Evolutionary conservation across 257 asterid species (phyloP), one percentile per base, ranked within the genome.

Genomic region (Anisodus acutangulus): DNA sequence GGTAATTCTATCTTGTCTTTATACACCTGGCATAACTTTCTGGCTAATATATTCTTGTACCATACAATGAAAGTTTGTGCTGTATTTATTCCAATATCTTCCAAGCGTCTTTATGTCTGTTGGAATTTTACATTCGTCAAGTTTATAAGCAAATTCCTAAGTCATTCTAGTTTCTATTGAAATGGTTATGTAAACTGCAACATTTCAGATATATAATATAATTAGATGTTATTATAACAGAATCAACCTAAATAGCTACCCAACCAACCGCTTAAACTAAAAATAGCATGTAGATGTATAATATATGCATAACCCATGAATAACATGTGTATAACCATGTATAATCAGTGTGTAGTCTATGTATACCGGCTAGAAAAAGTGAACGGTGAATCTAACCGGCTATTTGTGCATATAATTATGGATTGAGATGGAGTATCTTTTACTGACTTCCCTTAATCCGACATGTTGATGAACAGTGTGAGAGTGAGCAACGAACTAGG

Each of bases 401-500:
- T 41, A 41, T 41, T 41, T 41, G 45, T 41, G 45, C 45, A 31
- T 51, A 55, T 74, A 74, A 74, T 10, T 74, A 47, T 74, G 80
- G 66, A 74, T 74, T 19, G 80, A 74, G n/a, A 74, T 11, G 8
- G 19, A 76, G 41, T 51, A 22, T 76, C 22, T 35, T 51, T 19
- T 78, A n/a, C 80, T 11, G 15, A 53, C 22, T 26, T 26, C 17
- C 64, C 26, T 78, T 26, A 53, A 78, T 53, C 64, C 31, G 13
- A 13, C 64, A 53, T 78, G 64, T 3, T 71, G 47, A 15, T 72
- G 26, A 51, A 35, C 66, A 92, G 97, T 85, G 90, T 93, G 68
- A 85, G 97, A 82, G 94, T 93, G 66, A 90, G 97, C 86, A 93
- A 93, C 59, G 97, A 93, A 83, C 94, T 93, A 2, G 97, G 97